These are phyloP conservation scores for Polymyxa betae DNA, from an alignment of 208 protist genomes.

Conservation along the genomic window DNA sequence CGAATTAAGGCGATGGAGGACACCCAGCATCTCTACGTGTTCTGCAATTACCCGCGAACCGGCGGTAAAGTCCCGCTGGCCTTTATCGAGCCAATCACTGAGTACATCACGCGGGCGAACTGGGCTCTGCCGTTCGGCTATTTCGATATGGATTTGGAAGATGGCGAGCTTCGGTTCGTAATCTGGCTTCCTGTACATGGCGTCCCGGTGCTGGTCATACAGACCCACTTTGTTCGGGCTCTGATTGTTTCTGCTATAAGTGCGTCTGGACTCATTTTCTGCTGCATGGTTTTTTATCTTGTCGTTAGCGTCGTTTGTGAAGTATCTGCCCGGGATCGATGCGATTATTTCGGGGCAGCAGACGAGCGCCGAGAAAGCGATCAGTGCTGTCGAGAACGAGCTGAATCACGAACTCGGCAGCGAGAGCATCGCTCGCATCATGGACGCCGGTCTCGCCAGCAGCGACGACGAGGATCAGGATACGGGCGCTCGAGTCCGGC, in stretches of 20 bases:
- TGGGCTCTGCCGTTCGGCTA: conserved; percentile 19
- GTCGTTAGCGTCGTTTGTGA: neutral
- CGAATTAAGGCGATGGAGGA: conserved; percentile 9
- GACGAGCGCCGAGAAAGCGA: neutral
- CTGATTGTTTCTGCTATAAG: neutral
- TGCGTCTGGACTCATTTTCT: neutral
- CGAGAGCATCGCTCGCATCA: neutral
- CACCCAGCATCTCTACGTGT: conserved; percentile 16
- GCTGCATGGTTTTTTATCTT: neutral
- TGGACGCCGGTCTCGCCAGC: neutral
- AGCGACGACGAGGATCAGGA: neutral
- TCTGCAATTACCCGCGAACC: neutral
- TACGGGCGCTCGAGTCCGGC: neutral
- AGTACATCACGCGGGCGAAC: neutral
- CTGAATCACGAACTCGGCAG: neutral
- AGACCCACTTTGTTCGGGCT: neutral
- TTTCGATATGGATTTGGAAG: neutral
- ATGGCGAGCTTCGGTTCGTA: neutral
- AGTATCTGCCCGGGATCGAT: conserved; percentile 4
- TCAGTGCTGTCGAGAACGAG: neutral
- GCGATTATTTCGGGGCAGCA: neutral
- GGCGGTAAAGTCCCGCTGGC: neutral
- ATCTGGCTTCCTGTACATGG: neutral
- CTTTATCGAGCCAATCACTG: neutral
- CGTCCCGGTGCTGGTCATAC: neutral